These are phyloP conservation scores for Magnaporthiopsis rhizophila DNA, from an alignment of 2,329 filamentous ascomycete genomes.

Conservation along the genomic window DNA sequence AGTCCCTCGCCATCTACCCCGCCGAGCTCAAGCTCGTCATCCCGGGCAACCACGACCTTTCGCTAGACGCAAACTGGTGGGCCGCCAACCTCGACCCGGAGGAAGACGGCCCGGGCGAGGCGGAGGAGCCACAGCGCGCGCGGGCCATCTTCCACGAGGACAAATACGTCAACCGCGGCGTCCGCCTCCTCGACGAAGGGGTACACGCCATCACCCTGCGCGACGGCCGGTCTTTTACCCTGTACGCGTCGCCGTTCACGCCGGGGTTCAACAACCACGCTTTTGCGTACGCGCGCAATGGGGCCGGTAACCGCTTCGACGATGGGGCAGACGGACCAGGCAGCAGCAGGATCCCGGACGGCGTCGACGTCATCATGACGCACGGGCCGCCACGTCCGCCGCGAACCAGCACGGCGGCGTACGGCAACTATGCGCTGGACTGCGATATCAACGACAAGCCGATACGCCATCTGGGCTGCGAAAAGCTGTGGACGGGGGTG, in stretches of 20 bases:
- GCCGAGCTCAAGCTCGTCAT: constrained; percentile 46
- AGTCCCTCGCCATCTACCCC: constrained; percentile 30
- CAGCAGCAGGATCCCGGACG: constrained; percentile 18
- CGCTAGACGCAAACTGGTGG: constrained; percentile 18
- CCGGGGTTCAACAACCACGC: constrained; percentile 29
- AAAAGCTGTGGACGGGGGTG: constrained; percentile 37
- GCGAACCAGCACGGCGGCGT: too few species aligned
- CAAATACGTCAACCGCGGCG: constrained; percentile 18
- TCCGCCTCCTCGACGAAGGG: constrained; percentile 43
- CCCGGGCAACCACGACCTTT: constrained; percentile 47
- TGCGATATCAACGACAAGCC: constrained; percentile 31
- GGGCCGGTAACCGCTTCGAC: constrained; percentile 36
- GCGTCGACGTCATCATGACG: constrained; percentile 41
- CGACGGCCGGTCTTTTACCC: constrained; percentile 39
- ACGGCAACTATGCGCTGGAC: constrained; percentile 21
- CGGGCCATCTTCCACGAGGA: too few species aligned
- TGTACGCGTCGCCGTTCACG: constrained; percentile 48
- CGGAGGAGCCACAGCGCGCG: too few species aligned
- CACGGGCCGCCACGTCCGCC: constrained; percentile 42
- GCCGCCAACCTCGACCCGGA: too few species aligned
- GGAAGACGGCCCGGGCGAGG: too few species aligned
- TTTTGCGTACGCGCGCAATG: constrained; percentile 35
- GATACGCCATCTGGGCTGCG: constrained; percentile 30
- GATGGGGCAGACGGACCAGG: too few species aligned
- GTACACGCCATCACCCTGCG: constrained; percentile 34